Evolutionary conservation across 805 yeast genomes (phyloP).

Genomic region (Candida stauntonica): DNA sequence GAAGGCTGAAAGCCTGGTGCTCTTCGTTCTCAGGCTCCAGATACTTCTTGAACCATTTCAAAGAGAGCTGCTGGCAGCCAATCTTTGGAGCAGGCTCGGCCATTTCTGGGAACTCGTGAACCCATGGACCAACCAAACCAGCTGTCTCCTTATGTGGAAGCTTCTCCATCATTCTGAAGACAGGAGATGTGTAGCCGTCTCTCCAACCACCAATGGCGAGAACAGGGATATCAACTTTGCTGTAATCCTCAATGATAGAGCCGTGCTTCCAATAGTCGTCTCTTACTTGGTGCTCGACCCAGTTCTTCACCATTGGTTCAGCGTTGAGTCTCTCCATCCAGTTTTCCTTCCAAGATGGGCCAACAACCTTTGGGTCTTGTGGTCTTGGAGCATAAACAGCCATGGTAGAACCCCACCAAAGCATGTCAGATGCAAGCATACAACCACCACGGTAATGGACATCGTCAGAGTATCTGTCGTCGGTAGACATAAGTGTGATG

Average conservation of each 20-base stretch:
- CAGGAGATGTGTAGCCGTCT: constrained; percentile 43
- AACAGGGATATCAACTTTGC: constrained; percentile 38
- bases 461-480: constrained; percentile 44
- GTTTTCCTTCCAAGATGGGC: constrained; percentile 36
- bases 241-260: constrained; percentile 39
- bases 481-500: constrained; percentile 43
- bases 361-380: constrained; percentile 40
- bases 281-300: constrained; percentile 41
- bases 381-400: constrained; percentile 41
- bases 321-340: constrained; percentile 37
- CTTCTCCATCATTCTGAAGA: constrained; percentile 39
- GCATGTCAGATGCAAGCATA: constrained; percentile 41
- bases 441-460: constrained; percentile 48
- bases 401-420: constrained; percentile 50
- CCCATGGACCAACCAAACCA: constrained; percentile 44
- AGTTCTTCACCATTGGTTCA: constrained; percentile 38
- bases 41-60: constrained; percentile 39
- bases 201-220: constrained; percentile 44
- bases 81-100: constrained; percentile 42
- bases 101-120: constrained; percentile 45
- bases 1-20: constrained; percentile 26
- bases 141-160: constrained; percentile 33
- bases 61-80: constrained; percentile 39
- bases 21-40: constrained; percentile 25
- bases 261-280: constrained; percentile 47